Conservation (phyloP, 495 filamentous ascomycete species). For the Podospora fimiseda region DNA sequence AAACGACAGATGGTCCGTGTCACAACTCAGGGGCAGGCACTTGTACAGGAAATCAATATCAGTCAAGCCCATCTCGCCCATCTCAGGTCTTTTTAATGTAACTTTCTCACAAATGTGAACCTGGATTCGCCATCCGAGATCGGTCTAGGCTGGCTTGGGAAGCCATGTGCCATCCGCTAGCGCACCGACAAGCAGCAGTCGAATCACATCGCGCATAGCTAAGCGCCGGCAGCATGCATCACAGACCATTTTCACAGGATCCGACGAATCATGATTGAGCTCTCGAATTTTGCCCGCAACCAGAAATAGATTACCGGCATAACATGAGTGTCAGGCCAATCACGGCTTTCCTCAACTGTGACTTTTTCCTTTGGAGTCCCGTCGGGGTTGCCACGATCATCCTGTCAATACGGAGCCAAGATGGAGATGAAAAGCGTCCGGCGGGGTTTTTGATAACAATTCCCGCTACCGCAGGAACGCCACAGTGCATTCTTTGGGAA, state of each 20-base stretch:
- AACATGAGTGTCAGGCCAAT: slow-evolving; percentile 17
- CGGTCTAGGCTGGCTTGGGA: not conserved
- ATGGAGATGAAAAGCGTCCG: too few relatives aligned
- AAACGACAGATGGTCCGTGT: too few relatives aligned
- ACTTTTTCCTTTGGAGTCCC: slow-evolving; percentile 5
- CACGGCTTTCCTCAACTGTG: slow-evolving; percentile 8
- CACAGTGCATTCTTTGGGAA: not conserved
- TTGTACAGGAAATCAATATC: too few relatives aligned
- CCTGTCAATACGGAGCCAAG: slow-evolving; percentile 1
- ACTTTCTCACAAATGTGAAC: not conserved
- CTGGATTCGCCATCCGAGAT: not conserved
- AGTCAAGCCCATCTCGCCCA: too few relatives aligned
- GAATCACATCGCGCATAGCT: slow-evolving; percentile 26
- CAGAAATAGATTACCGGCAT: slow-evolving; percentile 34
- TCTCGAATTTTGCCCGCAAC: slow-evolving; percentile 17
- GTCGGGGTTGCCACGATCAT: slow-evolving; percentile 2
- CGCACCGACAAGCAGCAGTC: slow-evolving; percentile 18
- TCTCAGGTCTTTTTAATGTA: not conserved
- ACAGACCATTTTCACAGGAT: slow-evolving; percentile 16
- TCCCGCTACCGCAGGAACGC: slow-evolving; percentile 5
- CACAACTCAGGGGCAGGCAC: too few relatives aligned
- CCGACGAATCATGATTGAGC: slow-evolving; percentile 20
- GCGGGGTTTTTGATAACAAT: not conserved
- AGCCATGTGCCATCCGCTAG: slow-evolving; percentile 11
- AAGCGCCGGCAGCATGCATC: slow-evolving; percentile 33